Base-by-base conservation (phyloP, 148 eudicot species). In the Camellia japonica region DNA sequence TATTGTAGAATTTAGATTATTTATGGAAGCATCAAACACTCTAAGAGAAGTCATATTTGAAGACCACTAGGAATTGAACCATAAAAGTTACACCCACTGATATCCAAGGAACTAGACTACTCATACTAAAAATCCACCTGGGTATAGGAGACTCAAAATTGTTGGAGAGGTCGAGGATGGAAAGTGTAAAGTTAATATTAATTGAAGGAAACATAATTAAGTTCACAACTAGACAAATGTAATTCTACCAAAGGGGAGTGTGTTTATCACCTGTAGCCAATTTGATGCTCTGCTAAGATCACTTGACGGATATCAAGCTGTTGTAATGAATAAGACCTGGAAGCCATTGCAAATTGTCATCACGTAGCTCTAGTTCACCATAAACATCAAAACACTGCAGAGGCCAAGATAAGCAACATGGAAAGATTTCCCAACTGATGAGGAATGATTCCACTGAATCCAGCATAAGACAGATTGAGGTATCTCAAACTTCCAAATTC, bases 391-490 rank as follows among this genome's bases (percentile, higher is more conserved):
- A 9, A 5, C 5, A 46, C 5, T 0, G 6, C 5, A 3, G n/a
- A 69, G 55, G 7, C 5, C 54, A 18, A 70, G 13, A 9, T 46
- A 46, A 46, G 13, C 2, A 70, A 15, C 23, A 5, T n/a, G 16
- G 78, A 71, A 61, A 74, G 74, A 43, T 83, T 74, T 13, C 82
- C 82, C 15, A 83, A 55, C 16, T 47, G 75, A 65, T 30, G 60
- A 68, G 74, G 78, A 68, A 81, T 10, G 9, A 3, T 12, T 18
- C 86, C 82, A 15, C 46, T 0, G 11, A 74, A 75, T 0, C 3
- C 0, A 1, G 72, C 9, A 3, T 0, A 0, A 2, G 82, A 74
- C 12, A 85, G 71, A 56, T 85, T 61, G 54, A 85, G 84, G 74
- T 78, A 78, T 19, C 74, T 72, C 51, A 84, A 18, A 23, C 59